A percentile compares a stretch with the other conserved stretches of the same genome.
These are phyloP conservation scores for Coniferiporia weirii DNA, from an alignment of 1,284 basidiomycete species.

Conservation along the genomic window DNA sequence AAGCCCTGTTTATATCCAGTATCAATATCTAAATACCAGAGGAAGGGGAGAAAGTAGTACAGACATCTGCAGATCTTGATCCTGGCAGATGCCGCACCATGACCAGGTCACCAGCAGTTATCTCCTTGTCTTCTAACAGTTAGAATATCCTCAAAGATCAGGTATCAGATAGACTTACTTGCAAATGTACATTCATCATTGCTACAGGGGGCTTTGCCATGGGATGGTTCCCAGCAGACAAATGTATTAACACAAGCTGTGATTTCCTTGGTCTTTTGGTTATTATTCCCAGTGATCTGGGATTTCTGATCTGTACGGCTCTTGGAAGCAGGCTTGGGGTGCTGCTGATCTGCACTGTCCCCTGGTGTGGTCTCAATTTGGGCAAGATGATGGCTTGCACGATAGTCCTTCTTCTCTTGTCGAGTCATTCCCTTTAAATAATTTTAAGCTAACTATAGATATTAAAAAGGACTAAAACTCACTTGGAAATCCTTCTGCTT, in stretches of 20 bases:
- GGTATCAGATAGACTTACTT: not conserved
- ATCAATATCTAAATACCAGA: not conserved
- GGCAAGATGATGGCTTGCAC: not conserved
- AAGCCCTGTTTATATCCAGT: not conserved
- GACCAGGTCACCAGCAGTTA: not conserved
- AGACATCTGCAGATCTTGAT: not conserved
- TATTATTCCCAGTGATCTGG: not conserved
- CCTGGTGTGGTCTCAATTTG: not conserved
- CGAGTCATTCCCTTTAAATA: not conserved
- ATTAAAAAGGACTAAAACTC: not conserved
- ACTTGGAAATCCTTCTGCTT: not conserved
- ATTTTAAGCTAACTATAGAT: not conserved
- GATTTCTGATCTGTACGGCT: not conserved
- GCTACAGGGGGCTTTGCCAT: not conserved
- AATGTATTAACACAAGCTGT: not conserved
- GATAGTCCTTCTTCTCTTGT: not conserved
- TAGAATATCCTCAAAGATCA: not conserved
- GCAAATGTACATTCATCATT: not conserved
- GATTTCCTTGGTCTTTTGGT: not conserved
- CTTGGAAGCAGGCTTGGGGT: not conserved
- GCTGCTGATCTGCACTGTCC: not conserved
- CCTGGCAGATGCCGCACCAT: not conserved
- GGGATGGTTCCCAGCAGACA: not conserved
- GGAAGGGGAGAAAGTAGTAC: not conserved
- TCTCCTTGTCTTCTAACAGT: not conserved